Evolutionary conservation across 176 grass and related monocot species (phyloP), one percentile per base, ranked within the genome.

Genomic region (Panicum miliaceum): DNA sequence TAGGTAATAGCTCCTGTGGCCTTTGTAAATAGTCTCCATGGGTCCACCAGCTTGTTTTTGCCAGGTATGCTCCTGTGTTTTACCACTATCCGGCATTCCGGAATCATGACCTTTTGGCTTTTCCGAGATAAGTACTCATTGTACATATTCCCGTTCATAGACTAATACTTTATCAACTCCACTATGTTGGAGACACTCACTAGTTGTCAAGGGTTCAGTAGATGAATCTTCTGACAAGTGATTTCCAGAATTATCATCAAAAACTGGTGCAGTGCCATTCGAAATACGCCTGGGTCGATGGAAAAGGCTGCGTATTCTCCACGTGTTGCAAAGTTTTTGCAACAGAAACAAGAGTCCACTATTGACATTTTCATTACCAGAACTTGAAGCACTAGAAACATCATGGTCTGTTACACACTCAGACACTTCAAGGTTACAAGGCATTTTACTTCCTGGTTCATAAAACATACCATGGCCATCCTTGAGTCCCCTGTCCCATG

Each of bases 1-100:
- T 59, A 98, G 75, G 68, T 88, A 98, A 84, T 98, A 98, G 85
- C 93, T 98, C 73, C 92, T 94, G 51, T 98, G 96, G n/a, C 93
- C 96, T 84, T 70, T 96, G 80, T 90, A 95, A 92, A 98, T 98
- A 85, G 78, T 95, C 85, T 98, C 93, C 77, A 94, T 86, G 63
- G 91, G 93, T 3, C 93, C 87, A 60, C 79, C 91, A 51, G 73
- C 22, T 82, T 84, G 92, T 86, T 80, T 94, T 74, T 59, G 79
- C 82, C 87, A 90, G 40, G 45, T 88, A 73, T 79, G 81, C 66
- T 90, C 82, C 57, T 92, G 81, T 68, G 75, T 81, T 83, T 89
- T 89, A 64, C 60, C 84, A 6, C 54, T 84, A 59, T 89, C 82
- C 32, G 73, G 68, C 80, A 85, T 90, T 71, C 81, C 73, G 26